Evolutionary conservation across 2,329 filamentous ascomycete species (phyloP), one percentile per base, ranked within the genome.

Genomic region (Triangularia verruculosa): DNA sequence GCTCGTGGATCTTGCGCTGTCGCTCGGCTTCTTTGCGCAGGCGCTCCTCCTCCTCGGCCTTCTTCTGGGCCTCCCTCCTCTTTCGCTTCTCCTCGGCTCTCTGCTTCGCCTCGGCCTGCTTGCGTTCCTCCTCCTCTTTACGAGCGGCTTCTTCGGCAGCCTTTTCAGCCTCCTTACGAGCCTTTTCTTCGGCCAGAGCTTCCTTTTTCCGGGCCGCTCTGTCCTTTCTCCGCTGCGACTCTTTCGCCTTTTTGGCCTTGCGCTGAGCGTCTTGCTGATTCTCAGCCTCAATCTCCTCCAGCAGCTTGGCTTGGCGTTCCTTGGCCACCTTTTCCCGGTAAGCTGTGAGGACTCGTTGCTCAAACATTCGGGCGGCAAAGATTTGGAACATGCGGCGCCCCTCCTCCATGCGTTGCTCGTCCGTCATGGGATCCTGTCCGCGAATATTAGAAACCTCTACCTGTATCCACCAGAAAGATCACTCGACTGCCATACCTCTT

Each of bases 301-400:
- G 83, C 22, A 99, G 87, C 75, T 93, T 93, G 72, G 91, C 84
- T 74, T 97, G 94, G 27, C 95, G 91, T 78, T 99, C 94, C 71
- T 89, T 88, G 17, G 95, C 92, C 2, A 99, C 94, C 76, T 97
- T 97, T 79, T 98, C 94, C 76, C 93, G 91, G 78, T 99, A 99
- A n/a, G 95, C 95, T 51, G 91, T 94, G 64, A 99, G 83, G 22
- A 99, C 95, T 67, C 95, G 86, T 76, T 99, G 95, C 79, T 99
- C 95, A 76, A 99, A 99, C 95, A 99, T 99, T 67, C 95, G 89
- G 63, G 95, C 95, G 66, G 95, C 95, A 77, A 99, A 99, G 76
- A 99, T 98, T 76, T 99, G 95, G 75, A 99, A 99, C 95, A 99
- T 99, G 70, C 94, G 86, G 62, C 95, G 88, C 66, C 95, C 95